Percentiles rank a stretch among this genome's conserved stretches.
These are phyloP conservation scores for Suhomyces taliae DNA, from an alignment of 1,139 yeast species.

Conservation along the genomic window DNA sequence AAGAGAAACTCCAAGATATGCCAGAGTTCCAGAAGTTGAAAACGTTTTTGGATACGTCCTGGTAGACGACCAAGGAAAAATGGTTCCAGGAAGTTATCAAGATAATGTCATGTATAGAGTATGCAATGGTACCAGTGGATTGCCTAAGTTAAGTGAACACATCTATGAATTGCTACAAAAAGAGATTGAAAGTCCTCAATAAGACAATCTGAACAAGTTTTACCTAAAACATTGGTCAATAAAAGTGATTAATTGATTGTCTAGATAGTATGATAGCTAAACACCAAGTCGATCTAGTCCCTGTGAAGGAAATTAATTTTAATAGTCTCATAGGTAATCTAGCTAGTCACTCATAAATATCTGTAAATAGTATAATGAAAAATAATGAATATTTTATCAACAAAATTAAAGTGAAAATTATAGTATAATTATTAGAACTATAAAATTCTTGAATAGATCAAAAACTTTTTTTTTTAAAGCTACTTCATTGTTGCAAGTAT, in stretches of 20 bases:
- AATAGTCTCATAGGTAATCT: too few species aligned
- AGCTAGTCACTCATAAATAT: too few species aligned
- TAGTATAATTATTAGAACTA: too few species aligned
- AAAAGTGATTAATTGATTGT: not conserved
- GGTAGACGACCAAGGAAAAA: conserved; percentile 56
- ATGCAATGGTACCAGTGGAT: conserved; percentile 55
- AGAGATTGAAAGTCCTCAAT: conserved; percentile 11
- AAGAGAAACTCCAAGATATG: conserved; percentile 64
- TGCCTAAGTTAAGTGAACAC: conserved; percentile 56
- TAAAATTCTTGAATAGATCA: too few species aligned
- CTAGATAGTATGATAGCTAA: too few species aligned
- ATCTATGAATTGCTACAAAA: conserved; percentile 44
- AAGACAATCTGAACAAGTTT: not conserved
- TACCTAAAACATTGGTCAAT: not conserved
- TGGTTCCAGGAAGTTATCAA: conserved; percentile 58
- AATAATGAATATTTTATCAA: too few species aligned
- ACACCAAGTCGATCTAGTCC: too few species aligned
- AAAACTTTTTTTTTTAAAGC: too few species aligned
- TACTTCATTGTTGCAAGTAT: too few species aligned
- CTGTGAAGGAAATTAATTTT: too few species aligned
- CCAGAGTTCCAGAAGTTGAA: conserved; percentile 71
- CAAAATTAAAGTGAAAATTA: too few species aligned
- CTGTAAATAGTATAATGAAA: too few species aligned
- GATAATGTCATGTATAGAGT: conserved; percentile 60
- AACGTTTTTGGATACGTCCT: conserved; percentile 71